Conservation (phyloP, 306 rosid genomes). For the Acacia crassicarpa region DNA sequence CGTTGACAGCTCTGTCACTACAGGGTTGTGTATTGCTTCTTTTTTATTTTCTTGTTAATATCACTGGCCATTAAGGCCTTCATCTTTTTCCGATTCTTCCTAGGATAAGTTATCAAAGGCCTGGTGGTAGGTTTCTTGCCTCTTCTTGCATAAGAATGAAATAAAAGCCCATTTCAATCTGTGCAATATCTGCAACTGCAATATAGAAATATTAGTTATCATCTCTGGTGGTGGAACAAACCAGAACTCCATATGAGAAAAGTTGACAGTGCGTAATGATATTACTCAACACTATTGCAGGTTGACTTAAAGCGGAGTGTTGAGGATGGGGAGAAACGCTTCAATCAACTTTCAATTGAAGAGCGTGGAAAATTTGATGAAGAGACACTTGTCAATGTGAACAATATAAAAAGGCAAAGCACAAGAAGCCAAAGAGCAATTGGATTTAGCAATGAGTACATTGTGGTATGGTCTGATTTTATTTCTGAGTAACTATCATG, state of each 20-base stretch:
- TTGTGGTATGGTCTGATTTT: constrained; percentile 64
- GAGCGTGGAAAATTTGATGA: constrained; percentile 98
- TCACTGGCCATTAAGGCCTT: not conserved
- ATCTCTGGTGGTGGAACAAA: constrained; percentile 18
- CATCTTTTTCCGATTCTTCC: not conserved
- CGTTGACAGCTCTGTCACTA: not conserved
- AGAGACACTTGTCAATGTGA: constrained; percentile 93
- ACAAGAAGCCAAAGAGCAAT: constrained; percentile 67
- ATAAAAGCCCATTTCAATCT: not conserved
- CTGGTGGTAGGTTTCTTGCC: not conserved
- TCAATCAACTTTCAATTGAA: constrained; percentile 96
- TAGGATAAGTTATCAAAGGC: not conserved
- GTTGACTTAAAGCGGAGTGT: constrained; percentile 77
- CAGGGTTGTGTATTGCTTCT: not conserved
- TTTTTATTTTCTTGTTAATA: not conserved
- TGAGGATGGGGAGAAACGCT: constrained; percentile 89
- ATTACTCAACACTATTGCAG: constrained; percentile 46
- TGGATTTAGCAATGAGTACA: constrained; percentile 96
- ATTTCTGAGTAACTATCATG: constrained; percentile 15
- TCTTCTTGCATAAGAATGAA: not conserved
- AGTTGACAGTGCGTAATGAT: constrained; percentile 21
- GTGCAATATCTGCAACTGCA: constrained; percentile 12
- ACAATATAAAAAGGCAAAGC: constrained; percentile 80
- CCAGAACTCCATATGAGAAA: constrained; percentile 6
- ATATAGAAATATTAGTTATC: constrained; percentile 3